These are phyloP conservation scores for Botrytis pseudocinerea DNA, from an alignment of 2,329 filamentous ascomycete genomes.

Conservation along the genomic window DNA sequence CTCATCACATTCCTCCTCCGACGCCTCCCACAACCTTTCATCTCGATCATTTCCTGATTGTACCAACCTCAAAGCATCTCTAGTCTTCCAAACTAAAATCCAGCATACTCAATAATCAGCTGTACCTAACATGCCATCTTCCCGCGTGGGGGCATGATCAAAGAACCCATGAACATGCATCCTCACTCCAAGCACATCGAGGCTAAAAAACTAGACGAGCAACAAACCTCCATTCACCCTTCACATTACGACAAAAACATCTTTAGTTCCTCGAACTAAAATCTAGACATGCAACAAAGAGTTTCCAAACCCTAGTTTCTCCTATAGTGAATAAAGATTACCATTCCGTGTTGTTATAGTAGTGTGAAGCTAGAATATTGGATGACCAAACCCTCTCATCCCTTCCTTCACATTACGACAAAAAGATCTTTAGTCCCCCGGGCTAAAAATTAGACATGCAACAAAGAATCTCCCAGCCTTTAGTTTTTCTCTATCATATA, in stretches of 20 bases:
- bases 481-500: not conserved
- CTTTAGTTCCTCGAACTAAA: not conserved
- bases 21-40: not conserved
- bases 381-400: not conserved
- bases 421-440: not conserved
- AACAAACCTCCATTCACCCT: not conserved
- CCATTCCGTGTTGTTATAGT: too few relatives aligned
- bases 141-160: not conserved
- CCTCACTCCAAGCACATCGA: not conserved
- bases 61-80: not conserved
- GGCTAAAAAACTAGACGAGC: not conserved
- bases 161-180: not conserved
- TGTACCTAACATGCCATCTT: not conserved
- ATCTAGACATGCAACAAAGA: not conserved
- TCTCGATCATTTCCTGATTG: not conserved
- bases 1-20: not conserved
- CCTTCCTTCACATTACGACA: not conserved
- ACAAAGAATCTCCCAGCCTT: not conserved
- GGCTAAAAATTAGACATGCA: slow-evolving; percentile 4
- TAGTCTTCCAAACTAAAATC: not conserved
- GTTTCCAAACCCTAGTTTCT: not conserved
- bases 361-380: not conserved
- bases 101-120: not conserved
- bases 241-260: not conserved
- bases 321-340: not conserved